Evolutionary conservation across 495 filamentous ascomycete species (phyloP).

Genomic region (Penicillium cosmopolitanum): DNA sequence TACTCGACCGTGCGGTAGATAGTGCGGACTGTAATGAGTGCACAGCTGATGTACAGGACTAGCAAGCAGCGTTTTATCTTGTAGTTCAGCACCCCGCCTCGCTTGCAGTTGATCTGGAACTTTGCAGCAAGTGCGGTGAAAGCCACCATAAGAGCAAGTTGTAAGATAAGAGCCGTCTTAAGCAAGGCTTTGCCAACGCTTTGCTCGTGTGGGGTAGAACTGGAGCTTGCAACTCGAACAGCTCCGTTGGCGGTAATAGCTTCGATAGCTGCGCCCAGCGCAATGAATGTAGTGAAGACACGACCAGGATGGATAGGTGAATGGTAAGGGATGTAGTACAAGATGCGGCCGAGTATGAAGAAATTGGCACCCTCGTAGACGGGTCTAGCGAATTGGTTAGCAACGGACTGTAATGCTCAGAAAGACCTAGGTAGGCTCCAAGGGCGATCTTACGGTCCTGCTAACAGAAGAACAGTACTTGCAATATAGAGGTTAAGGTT

Average conservation of each 20-base stretch:
- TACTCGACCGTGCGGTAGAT: constrained; percentile 72
- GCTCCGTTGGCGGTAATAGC: constrained; percentile 71
- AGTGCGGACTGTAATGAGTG: constrained; percentile 62
- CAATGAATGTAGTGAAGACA: constrained; percentile 74
- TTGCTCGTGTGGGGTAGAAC: constrained; percentile 44
- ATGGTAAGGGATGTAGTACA: constrained; percentile 79
- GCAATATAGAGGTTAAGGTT: constrained; percentile 62
- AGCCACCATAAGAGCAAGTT: constrained; percentile 62
- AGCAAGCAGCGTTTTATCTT: constrained; percentile 62
- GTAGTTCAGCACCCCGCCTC: constrained; percentile 52
- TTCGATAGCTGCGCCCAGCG: constrained; percentile 65
- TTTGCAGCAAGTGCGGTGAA: constrained; percentile 61
- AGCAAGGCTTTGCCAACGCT: constrained; percentile 61
- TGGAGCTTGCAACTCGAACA: constrained; percentile 56
- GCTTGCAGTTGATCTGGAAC: constrained; percentile 64
- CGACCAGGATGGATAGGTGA: constrained; percentile 78
- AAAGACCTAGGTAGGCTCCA: too few relatives aligned
- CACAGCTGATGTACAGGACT: constrained; percentile 65
- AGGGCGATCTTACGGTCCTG: constrained; percentile 60
- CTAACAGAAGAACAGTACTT: constrained; percentile 63
- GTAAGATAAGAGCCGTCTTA: constrained; percentile 68
- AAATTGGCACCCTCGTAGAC: constrained; percentile 77
- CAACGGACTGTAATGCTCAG: too few relatives aligned
- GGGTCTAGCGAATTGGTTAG: constrained; percentile 48
- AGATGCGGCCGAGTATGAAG: constrained; percentile 71